phyloP scores from a whole-genome alignment of 2,329 filamentous ascomycete genomes.

The Allantophomopsis lycopodina region DNA sequence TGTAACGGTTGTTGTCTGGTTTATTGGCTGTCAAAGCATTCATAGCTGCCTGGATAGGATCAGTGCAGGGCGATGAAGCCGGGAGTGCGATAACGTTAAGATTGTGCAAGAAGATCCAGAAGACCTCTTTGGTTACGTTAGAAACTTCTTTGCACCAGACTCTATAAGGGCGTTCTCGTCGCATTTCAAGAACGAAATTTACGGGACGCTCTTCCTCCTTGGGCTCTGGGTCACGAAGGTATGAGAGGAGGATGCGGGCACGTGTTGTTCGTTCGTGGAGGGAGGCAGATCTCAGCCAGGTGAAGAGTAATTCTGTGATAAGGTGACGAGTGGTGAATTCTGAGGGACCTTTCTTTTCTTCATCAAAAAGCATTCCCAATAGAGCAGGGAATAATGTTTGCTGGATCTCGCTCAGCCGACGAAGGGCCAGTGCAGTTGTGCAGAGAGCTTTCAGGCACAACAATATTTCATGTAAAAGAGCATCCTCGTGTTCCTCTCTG shows the following conservation, averaged over 20 bases:
- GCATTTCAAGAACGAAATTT: constrained; percentile 82
- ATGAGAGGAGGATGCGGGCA: constrained; percentile 60
- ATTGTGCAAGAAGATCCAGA: constrained; percentile 97
- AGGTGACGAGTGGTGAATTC: constrained; percentile 91
- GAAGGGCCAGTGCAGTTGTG: constrained; percentile 76
- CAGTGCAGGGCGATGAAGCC: constrained; percentile 10
- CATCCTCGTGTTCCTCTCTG: constrained; percentile 92
- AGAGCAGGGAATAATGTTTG: constrained; percentile 73
- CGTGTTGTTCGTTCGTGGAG: constrained; percentile 49
- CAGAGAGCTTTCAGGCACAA: constrained; percentile 89
- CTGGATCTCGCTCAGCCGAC: constrained; percentile 70
- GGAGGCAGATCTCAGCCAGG: constrained; percentile 62
- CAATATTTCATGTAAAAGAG: constrained; percentile 79
- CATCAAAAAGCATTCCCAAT: constrained; percentile 81
- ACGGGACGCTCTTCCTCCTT: constrained; percentile 65
- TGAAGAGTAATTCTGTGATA: constrained; percentile 79
- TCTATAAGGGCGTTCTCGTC: constrained; percentile 73
- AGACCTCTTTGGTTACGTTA: constrained; percentile 93
- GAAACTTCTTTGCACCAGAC: constrained; percentile 89
- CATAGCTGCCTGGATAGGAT: constrained; percentile 12
- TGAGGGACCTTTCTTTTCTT: constrained; percentile 95
- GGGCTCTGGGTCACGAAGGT: constrained; percentile 67
- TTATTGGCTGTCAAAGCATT: constrained; percentile 18
- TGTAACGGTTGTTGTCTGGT: constrained; percentile 24
- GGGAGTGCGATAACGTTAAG: constrained; percentile 72